Evolutionary conservation across 2,329 filamentous ascomycete species (phyloP), one percentile per base, ranked within the genome.

Genomic region (Colletotrichum lini): DNA sequence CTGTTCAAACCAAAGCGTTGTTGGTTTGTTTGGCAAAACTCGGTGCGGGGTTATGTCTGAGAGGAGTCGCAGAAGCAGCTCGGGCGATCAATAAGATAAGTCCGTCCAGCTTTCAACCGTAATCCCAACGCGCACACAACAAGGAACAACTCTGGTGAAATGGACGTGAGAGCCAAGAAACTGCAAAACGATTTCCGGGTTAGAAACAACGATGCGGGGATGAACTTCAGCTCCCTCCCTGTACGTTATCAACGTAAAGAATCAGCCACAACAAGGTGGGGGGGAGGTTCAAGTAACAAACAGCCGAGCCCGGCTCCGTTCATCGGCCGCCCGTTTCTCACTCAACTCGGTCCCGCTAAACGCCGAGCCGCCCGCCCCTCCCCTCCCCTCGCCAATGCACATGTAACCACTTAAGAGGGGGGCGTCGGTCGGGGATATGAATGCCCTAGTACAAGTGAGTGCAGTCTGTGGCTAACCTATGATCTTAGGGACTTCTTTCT

Each of bases 301-400:
- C 30, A 30, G 30, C 63, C 42, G 62, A 50, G 40, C 35, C 21
- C 21, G 58, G 30, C 40, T 66, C 67, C 67, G 62, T 70, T 70
- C 57, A 56, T 70, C 67, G 67, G 67, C 66, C 45, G 21, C 61
- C 47, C 13, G 45, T 65, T 45, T 65, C 6, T 30, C 6, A 30
- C 30, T 30, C 38, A 18, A 65, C 38, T 58, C 40, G 45, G 35
- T 23, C 35, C 53, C 66, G 21, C 53, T 58, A 65, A 30, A 59
- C n/a, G 50, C 53, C 13, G 53, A 58, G 16, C 3, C 8, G 30
- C 8, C 30, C 30, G 38, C 42, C 54, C 54, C 23, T 30, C 54
- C 54, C 26, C 23, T 26, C 23, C 61, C 59, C 47, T 70, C 62
- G 67, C 67, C 54, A 53, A 60, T 65, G 67, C 54, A 70, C 47